Percentiles rank a stretch among this genome's conserved stretches.
phyloP scores from a whole-genome alignment of 2,329 filamentous ascomycete species.

The Pseudogymnoascus sp. region DNA sequence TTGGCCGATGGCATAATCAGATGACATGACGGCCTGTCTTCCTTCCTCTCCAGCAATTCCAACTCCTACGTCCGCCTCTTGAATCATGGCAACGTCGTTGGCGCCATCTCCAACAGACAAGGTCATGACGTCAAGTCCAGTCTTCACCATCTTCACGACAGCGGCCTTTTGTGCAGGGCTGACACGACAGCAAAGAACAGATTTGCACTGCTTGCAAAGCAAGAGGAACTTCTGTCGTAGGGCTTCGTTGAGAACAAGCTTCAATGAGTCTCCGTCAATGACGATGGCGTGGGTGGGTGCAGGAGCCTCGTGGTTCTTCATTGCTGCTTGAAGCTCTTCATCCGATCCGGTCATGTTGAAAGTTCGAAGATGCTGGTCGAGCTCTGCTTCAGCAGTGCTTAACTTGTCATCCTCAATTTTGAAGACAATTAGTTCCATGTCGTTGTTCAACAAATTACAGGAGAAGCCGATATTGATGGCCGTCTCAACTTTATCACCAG shows the following conservation, averaged over 20 bases:
- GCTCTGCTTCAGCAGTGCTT: conserved; percentile 55
- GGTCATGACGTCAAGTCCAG: conserved; percentile 91
- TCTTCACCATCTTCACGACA: conserved; percentile 94
- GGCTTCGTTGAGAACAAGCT: conserved; percentile 73
- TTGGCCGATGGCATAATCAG: conserved; percentile 90
- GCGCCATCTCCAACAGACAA: conserved; percentile 88
- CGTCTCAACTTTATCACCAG: conserved; percentile 97
- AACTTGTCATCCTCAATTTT: conserved; percentile 70
- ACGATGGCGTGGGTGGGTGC: conserved; percentile 83
- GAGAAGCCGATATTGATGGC: conserved; percentile 99
- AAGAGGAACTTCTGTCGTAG: conserved; percentile 89
- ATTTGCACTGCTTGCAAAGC: conserved; percentile 93
- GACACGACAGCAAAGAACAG: conserved; percentile 94
- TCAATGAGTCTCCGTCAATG: conserved; percentile 89
- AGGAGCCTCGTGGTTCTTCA: conserved; percentile 77
- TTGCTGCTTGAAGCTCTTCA: conserved; percentile 72
- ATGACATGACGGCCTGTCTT: conserved; percentile 89
- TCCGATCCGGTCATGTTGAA: conserved; percentile 81
- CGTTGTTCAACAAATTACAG: conserved; percentile 92
- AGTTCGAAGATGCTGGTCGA: conserved; percentile 62
- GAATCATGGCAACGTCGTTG: conserved; percentile 97
- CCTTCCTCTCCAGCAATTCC: conserved; percentile 92
- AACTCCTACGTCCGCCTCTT: conserved; percentile 93
- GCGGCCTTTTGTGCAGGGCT: conserved; percentile 94
- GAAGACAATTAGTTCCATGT: conserved; percentile 92